These are phyloP conservation scores for Incumbomyces lentus DNA, from an alignment of 2,329 filamentous ascomycete species.

Conservation along the genomic window DNA sequence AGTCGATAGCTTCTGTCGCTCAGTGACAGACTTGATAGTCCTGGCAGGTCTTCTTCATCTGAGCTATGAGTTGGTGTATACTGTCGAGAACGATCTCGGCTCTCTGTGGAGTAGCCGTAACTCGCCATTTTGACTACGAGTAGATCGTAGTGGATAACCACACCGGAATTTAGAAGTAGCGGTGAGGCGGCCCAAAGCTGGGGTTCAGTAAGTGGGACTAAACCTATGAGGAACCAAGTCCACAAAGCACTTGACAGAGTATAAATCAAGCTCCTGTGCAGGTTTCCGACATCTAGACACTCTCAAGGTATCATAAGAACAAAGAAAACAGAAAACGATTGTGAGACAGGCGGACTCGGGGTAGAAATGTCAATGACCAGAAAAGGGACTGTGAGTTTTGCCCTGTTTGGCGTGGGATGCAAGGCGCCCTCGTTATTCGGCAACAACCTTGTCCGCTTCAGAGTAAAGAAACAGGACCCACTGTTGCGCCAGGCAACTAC, in stretches of 20 bases:
- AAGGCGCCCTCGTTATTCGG: constrained; percentile 1
- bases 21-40: not conserved
- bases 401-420: not conserved
- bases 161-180: not conserved
- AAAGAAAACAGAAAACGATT: constrained; percentile 2
- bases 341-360: constrained; percentile 7
- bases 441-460: not conserved
- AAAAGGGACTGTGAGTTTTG: not conserved
- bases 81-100: constrained; percentile 1
- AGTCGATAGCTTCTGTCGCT: constrained; percentile 2
- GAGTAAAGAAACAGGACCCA: not conserved
- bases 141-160: not conserved
- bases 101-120: not conserved
- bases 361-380: constrained; percentile 7
- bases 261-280: not conserved
- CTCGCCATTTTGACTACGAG: constrained; percentile 1
- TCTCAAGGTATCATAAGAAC: not conserved
- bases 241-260: not conserved
- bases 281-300: not conserved
- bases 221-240: not conserved
- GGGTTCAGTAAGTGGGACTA: not conserved
- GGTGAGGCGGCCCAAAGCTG: not conserved
- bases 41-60: constrained; percentile 4
- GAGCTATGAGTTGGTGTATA: constrained; percentile 2
- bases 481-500: constrained; percentile 4